These are phyloP conservation scores for Fomes fomentarius DNA, from an alignment of 1,284 basidiomycete genomes.

Conservation along the genomic window DNA sequence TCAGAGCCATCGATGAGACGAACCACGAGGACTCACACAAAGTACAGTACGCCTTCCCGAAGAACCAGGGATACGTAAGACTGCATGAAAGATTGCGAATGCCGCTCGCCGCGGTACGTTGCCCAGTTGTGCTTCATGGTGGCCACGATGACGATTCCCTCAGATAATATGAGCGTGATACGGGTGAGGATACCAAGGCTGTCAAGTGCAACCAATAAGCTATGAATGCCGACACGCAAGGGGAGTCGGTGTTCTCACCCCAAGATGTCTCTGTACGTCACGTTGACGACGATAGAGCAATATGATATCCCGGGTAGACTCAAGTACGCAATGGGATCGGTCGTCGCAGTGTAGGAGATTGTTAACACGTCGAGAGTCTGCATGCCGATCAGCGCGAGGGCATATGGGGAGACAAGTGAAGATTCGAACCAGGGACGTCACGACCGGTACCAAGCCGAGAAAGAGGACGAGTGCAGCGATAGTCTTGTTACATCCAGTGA, in stretches of 20 bases:
- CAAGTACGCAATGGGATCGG: too few species aligned
- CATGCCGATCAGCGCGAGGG: not conserved
- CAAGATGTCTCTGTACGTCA: too few species aligned
- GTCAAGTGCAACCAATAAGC: not conserved
- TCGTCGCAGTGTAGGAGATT: accelerated
- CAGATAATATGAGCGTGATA: not conserved
- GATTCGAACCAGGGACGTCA: not conserved
- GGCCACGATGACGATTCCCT: conserved; percentile 5
- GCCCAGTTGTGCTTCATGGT: conserved; percentile 1
- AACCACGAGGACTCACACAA: conserved; percentile 9
- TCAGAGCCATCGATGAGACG: too few species aligned
- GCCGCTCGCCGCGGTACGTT: not conserved
- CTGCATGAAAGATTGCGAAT: not conserved
- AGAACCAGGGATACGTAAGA: not conserved
- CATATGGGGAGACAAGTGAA: too few species aligned
- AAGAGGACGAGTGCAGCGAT: not conserved
- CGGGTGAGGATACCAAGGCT: not conserved
- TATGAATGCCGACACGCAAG: not conserved
- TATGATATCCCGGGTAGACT: not conserved
- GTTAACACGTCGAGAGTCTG: not conserved
- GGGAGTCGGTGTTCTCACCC: too few species aligned
- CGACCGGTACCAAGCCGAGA: not conserved
- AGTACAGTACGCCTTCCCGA: conserved; percentile 9
- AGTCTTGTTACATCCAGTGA: not conserved
- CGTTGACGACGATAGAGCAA: too few species aligned